These are phyloP conservation scores for Haplographium delicatum DNA, from an alignment of 495 filamentous ascomycete genomes.

Conservation along the genomic window DNA sequence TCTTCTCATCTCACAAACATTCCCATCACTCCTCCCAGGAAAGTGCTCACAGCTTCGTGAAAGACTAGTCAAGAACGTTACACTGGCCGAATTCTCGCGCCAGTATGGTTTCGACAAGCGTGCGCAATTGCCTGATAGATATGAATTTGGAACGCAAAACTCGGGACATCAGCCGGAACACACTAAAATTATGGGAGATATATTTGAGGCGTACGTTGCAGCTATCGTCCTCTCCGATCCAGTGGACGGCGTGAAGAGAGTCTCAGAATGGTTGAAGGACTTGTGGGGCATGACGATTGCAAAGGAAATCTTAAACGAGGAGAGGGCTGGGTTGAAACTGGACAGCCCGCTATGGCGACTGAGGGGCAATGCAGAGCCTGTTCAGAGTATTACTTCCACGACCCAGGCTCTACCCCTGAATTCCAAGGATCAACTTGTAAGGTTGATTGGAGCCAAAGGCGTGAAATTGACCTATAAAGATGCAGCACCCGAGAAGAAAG, in stretches of 20 bases:
- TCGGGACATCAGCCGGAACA: slow-evolving; percentile 39
- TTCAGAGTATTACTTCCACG: slow-evolving; percentile 1
- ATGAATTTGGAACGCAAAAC: background rate
- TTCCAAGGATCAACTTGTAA: slow-evolving; percentile 51
- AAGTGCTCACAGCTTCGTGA: slow-evolving; percentile 62
- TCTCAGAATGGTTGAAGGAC: slow-evolving; percentile 60
- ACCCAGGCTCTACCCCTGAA: slow-evolving; percentile 10
- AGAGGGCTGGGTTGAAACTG: slow-evolving; percentile 24
- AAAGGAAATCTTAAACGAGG: slow-evolving; percentile 35
- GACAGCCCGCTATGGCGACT: slow-evolving; percentile 22
- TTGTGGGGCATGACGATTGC: slow-evolving; percentile 55
- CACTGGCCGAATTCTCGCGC: slow-evolving; percentile 57
- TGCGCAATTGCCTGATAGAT: slow-evolving; percentile 38
- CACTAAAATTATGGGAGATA: slow-evolving; percentile 68
- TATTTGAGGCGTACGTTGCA: slow-evolving; percentile 86
- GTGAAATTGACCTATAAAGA: slow-evolving; percentile 64
- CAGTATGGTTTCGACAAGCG: slow-evolving; percentile 62
- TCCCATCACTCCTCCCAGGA: slow-evolving; percentile 52
- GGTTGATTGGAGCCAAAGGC: slow-evolving; percentile 47
- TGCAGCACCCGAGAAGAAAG: slow-evolving; percentile 44
- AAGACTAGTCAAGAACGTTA: slow-evolving; percentile 67
- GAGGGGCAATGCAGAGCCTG: slow-evolving; percentile 4
- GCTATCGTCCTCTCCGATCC: slow-evolving; percentile 64
- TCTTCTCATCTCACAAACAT: slow-evolving; percentile 57
- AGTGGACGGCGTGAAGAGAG: slow-evolving; percentile 50